Conservation (phyloP, 2,329 filamentous ascomycete species). For the Teratosphaeria nubilosa region DNA sequence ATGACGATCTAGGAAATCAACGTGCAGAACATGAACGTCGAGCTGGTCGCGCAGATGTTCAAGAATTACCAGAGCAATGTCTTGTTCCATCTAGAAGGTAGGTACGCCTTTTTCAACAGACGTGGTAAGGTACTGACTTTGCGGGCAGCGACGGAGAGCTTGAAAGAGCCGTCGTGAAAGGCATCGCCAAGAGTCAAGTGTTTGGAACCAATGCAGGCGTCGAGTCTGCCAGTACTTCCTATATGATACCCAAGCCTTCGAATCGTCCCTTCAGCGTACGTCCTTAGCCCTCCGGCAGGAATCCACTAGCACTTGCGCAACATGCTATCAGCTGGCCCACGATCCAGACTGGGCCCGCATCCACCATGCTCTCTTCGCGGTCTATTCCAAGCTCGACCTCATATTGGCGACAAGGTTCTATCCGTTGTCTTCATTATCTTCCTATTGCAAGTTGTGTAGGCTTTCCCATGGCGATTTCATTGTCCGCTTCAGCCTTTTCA, state of each 20-base stretch:
- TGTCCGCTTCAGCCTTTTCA: neutral
- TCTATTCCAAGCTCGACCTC: neutral
- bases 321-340: neutral
- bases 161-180: conserved; percentile 5
- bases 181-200: neutral
- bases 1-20: conserved; percentile 68
- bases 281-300: neutral
- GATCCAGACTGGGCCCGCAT: neutral
- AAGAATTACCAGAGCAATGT: conserved; percentile 99
- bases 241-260: neutral
- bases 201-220: neutral
- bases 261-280: neutral
- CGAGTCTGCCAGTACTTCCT: neutral
- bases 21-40: conserved; percentile 96
- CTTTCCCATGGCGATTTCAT: neutral
- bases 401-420: neutral
- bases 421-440: neutral
- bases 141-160: conserved; percentile 4
- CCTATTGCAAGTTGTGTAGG: neutral
- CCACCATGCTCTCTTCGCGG: neutral
- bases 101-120: neutral
- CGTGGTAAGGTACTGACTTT: neutral
- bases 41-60: conserved; percentile 98
- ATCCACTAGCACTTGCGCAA: neutral
- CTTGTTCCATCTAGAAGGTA: conserved; percentile 91